phyloP scores from a whole-genome alignment of 2,329 filamentous ascomycete species.

The Aspergillus glaucus region DNA sequence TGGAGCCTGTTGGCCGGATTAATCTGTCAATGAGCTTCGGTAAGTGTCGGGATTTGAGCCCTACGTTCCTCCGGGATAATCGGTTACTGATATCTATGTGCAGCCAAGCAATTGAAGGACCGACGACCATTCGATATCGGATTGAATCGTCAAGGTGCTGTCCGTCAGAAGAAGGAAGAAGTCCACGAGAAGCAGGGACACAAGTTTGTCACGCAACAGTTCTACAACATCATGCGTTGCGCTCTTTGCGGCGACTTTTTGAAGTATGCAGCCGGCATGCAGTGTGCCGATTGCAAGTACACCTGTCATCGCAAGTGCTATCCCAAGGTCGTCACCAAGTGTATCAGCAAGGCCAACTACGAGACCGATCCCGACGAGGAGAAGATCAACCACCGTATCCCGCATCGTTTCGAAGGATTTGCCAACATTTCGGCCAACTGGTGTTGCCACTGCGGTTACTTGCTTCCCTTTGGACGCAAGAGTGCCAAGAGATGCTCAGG shows the following conservation, averaged over 20 bases:
- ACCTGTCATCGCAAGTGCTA: constrained; percentile 99
- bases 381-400: constrained; percentile 99
- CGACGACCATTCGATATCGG: constrained; percentile 78
- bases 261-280: constrained; percentile 98
- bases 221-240: constrained; percentile 99
- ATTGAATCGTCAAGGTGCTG: constrained; percentile 88
- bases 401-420: constrained; percentile 93
- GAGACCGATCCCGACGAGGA: constrained; percentile 98
- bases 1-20: constrained; percentile 89
- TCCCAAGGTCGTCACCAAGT: constrained; percentile 93
- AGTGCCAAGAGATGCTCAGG: constrained; percentile 88
- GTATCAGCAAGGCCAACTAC: constrained; percentile 98
- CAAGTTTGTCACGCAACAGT: constrained; percentile 97
- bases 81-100: constrained; percentile 13
- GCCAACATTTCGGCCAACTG: constrained; percentile 97
- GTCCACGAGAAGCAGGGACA: constrained; percentile 98
- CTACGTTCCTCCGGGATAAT: neutral
- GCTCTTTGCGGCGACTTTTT: constrained; percentile 96
- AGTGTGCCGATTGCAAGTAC: constrained; percentile 99
- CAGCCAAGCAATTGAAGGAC: constrained; percentile 79
- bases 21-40: constrained; percentile 84
- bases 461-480: constrained; percentile 89
- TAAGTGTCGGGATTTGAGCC: constrained; percentile 24
- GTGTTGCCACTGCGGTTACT: constrained; percentile 98
- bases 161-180: constrained; percentile 96